Percentiles rank a stretch among this genome's conserved stretches.
phyloP scores from a whole-genome alignment of 306 rosid genomes.

The Vigna nakashimae region DNA sequence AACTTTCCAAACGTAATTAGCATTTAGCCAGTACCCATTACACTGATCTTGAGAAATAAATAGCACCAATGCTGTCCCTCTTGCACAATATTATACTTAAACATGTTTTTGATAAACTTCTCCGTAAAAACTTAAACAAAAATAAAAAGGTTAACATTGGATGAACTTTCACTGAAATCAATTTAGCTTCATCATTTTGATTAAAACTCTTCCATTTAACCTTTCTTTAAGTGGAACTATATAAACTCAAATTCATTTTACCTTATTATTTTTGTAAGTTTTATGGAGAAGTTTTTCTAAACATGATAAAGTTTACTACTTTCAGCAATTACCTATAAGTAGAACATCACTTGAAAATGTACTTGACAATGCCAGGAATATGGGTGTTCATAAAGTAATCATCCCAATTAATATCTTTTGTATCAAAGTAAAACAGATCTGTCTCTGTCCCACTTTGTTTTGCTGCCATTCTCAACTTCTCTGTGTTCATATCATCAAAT shows the following conservation, averaged over 20 bases:
- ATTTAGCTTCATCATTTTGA: neutral
- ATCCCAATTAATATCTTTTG: conserved; percentile 75
- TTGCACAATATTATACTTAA: conserved; percentile 12
- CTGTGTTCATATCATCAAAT: conserved; percentile 81
- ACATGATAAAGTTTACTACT: neutral
- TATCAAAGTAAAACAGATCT: conserved; percentile 76
- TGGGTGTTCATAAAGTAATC: conserved; percentile 72
- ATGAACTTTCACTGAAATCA: neutral
- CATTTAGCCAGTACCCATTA: conserved; percentile 15
- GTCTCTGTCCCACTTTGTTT: conserved; percentile 55
- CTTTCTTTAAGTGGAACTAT: neutral
- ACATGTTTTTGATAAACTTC: neutral
- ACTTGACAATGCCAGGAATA: conserved; percentile 70
- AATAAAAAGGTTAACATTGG: neutral
- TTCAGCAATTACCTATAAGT: conserved; percentile 5
- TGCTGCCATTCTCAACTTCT: conserved; percentile 65
- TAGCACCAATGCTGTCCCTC: conserved; percentile 14
- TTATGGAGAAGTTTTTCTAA: neutral
- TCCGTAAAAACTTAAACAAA: neutral
- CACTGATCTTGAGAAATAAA: conserved; percentile 33
- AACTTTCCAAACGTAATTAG: conserved; percentile 29
- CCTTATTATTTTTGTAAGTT: neutral
- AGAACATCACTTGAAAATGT: conserved; percentile 67
- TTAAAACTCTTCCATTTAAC: neutral
- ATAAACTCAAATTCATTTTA: neutral